Conservation (phyloP, 768 basidiomycete genomes). For the Kockovaella imperatae region DNA sequence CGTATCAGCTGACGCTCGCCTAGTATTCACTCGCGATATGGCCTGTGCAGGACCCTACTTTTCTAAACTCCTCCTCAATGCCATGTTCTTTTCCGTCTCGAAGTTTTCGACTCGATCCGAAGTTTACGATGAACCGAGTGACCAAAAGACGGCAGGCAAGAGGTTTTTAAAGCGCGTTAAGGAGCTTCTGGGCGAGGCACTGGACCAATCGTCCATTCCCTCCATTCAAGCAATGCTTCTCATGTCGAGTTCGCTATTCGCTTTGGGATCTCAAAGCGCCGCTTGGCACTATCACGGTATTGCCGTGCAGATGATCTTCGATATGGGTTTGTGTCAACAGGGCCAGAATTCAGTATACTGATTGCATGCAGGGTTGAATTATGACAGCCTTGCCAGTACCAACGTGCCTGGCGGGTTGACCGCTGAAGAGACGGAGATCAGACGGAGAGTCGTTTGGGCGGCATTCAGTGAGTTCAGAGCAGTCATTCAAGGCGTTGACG, state of each 20-base stretch:
- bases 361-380: slow-evolving; percentile 5
- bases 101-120: slow-evolving; percentile 20
- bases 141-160: slow-evolving; percentile 7
- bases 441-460: slow-evolving; percentile 22
- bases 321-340: slow-evolving; percentile 10
- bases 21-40: slow-evolving; percentile 25
- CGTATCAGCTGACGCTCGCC: not conserved
- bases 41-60: slow-evolving; percentile 15
- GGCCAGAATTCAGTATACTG: not conserved
- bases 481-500: not conserved
- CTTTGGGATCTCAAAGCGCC: slow-evolving; percentile 15
- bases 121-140: slow-evolving; percentile 12
- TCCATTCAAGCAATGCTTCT: slow-evolving; percentile 26
- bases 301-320: slow-evolving; percentile 21
- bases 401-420: not conserved
- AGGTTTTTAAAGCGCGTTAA: slow-evolving; percentile 18
- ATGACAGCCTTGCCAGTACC: not conserved
- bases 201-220: slow-evolving; percentile 19
- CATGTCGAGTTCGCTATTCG: slow-evolving; percentile 18
- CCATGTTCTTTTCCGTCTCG: slow-evolving; percentile 18
- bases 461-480: slow-evolving; percentile 17
- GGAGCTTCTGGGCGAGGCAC: slow-evolving; percentile 14
- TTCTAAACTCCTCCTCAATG: slow-evolving; percentile 24
- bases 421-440: slow-evolving; percentile 15
- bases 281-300: slow-evolving; percentile 11